These are phyloP conservation scores for Xanthoconium stramineum DNA, from an alignment of 768 basidiomycete species.

Conservation along the genomic window DNA sequence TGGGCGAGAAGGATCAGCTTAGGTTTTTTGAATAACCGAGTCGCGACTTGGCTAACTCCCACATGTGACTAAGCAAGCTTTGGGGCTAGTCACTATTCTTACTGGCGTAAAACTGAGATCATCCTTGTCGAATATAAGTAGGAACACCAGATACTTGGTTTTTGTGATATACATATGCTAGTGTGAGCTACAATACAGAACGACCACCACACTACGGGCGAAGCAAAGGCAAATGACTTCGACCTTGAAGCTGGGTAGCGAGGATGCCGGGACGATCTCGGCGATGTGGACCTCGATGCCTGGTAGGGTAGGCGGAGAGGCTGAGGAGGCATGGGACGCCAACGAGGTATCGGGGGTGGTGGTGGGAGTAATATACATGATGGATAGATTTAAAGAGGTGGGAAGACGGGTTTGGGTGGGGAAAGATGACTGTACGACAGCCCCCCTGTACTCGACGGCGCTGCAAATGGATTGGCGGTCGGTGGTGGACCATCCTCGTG, in stretches of 20 bases:
- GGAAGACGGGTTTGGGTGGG: slow-evolving; percentile 28
- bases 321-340: slow-evolving; percentile 37
- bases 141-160: slow-evolving; percentile 11
- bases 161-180: slow-evolving; percentile 35
- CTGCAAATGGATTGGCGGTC: slow-evolving; percentile 31
- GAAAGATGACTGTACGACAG: slow-evolving; percentile 31
- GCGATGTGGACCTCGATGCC: slow-evolving; percentile 49
- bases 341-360: slow-evolving; percentile 54
- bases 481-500: slow-evolving; percentile 60
- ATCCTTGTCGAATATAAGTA: too few species aligned
- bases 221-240: slow-evolving; percentile 65
- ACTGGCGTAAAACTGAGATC: too few species aligned
- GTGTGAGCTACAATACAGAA: slow-evolving; percentile 18
- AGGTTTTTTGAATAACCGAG: too few species aligned
- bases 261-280: slow-evolving; percentile 42
- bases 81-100: too few species aligned
- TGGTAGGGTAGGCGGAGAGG: slow-evolving; percentile 60
- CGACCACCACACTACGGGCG: slow-evolving; percentile 61
- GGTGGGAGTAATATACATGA: slow-evolving; percentile 27
- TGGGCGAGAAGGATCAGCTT: too few species aligned
- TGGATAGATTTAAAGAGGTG: slow-evolving; percentile 7
- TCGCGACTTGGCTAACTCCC: too few species aligned
- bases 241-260: slow-evolving; percentile 35
- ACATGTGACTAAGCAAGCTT: too few species aligned
- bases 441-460: slow-evolving; percentile 27